Evolutionary conservation across 352 stramenopile genomes (phyloP).

Genomic region (Pythium sukuiense): DNA sequence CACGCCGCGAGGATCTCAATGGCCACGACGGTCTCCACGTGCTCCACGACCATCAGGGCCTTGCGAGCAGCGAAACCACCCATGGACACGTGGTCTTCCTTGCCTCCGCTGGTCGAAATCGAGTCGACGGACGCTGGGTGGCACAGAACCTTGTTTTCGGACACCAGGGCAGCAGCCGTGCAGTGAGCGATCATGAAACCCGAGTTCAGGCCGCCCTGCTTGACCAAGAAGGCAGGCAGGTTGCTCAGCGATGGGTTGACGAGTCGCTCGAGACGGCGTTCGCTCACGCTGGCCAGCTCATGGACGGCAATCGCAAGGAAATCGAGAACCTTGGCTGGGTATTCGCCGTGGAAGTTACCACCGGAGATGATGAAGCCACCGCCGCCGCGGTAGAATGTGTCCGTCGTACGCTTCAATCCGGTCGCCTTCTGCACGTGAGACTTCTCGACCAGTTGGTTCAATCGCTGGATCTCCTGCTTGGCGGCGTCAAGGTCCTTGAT

Average conservation of each 20-base stretch:
- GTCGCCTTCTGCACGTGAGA: slow-evolving; percentile 49
- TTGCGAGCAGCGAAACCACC: slow-evolving; percentile 83
- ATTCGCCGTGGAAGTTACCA: slow-evolving; percentile 91
- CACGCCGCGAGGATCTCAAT: slow-evolving; percentile 88
- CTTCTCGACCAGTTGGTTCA: slow-evolving; percentile 57
- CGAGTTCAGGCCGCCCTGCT: slow-evolving; percentile 86
- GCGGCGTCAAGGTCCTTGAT: slow-evolving; percentile 67
- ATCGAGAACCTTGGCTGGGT: slow-evolving; percentile 88
- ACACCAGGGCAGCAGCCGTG: slow-evolving; percentile 83
- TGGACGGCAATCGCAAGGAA: slow-evolving; percentile 89
- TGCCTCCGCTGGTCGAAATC: slow-evolving; percentile 85
- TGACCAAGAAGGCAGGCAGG: slow-evolving; percentile 83
- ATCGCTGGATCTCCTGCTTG: slow-evolving; percentile 75
- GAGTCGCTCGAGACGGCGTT: slow-evolving; percentile 85
- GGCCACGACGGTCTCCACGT: slow-evolving; percentile 86
- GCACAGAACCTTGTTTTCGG: slow-evolving; percentile 89
- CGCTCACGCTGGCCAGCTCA: slow-evolving; percentile 83
- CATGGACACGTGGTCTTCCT: slow-evolving; percentile 92
- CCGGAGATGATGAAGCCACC: slow-evolving; percentile 87
- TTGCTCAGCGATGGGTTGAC: slow-evolving; percentile 88
- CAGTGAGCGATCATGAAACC: slow-evolving; percentile 92
- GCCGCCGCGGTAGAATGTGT: slow-evolving; percentile 78
- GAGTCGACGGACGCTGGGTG: slow-evolving; percentile 88
- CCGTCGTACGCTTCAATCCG: slow-evolving; percentile 77
- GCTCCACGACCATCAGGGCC: slow-evolving; percentile 81